Evolutionary conservation across 1,284 basidiomycete genomes (phyloP).

Genomic region (Marasmius fiardii): DNA sequence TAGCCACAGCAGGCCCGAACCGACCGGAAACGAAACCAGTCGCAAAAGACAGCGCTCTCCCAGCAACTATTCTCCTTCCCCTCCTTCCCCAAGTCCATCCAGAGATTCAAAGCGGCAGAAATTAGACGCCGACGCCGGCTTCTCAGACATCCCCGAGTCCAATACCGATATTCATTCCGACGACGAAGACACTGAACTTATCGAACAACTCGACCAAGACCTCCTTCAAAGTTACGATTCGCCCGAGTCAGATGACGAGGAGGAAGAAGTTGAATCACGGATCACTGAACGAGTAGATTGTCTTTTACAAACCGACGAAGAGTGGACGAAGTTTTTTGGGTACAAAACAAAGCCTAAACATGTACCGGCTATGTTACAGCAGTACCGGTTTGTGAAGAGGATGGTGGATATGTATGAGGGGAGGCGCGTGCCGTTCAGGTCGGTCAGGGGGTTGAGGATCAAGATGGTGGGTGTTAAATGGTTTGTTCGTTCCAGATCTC

Average conservation of each 20-base stretch:
- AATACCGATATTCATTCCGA: not conserved
- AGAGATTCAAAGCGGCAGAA: not conserved
- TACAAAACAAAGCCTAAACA: conserved; percentile 36
- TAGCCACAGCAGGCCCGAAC: not conserved
- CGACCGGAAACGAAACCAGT: not conserved
- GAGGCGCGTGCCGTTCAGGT: conserved; percentile 10
- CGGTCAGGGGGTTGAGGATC: conserved; percentile 5
- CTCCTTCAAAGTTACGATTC: conserved; percentile 20
- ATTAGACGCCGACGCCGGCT: not conserved
- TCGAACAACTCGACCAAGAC: conserved; percentile 14
- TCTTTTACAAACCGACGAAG: conserved; percentile 34
- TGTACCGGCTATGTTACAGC: conserved; percentile 38
- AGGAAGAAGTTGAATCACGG: conserved; percentile 30
- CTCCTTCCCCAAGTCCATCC: not conserved
- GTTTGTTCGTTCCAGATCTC: too few species aligned
- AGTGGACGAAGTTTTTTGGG: conserved; percentile 39
- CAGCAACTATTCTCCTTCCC: not conserved
- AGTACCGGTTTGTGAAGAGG: conserved; percentile 44
- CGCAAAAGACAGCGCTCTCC: conserved; percentile 2
- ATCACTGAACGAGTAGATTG: conserved; percentile 37
- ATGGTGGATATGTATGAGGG: conserved; percentile 40
- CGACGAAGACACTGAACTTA: conserved; percentile 13
- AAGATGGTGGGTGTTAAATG: conserved; percentile 36
- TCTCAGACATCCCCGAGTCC: too few species aligned
- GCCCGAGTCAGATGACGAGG: conserved; percentile 29